Base-by-base conservation (phyloP, 2,329 filamentous ascomycete species). In the Scedosporium dehoogii region DNA sequence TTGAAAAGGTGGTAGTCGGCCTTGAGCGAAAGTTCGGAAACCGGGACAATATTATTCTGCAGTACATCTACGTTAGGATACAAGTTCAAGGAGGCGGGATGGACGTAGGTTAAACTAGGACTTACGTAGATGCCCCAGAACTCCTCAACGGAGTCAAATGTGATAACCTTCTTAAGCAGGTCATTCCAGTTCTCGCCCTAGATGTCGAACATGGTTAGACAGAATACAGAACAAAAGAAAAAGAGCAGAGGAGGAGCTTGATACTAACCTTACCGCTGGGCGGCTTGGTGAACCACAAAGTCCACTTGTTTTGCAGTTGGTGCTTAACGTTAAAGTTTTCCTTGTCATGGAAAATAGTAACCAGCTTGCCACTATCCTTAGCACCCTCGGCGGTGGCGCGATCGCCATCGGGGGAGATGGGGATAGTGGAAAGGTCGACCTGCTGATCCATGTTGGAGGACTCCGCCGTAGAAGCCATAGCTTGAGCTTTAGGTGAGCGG, bases 271-370 rank as follows among this genome's bases (percentile, higher is more conserved):
- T 97, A 79, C 92, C 92, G 74, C 88, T 96, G 53, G 93, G 90
- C 61, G 94, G 93, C 85, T 97, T 97, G 71, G 93, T 97, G 82
- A 97, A 99, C 96, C 96, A 99, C 63, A 99, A 82, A 64, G 94
- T 97, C 94, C 94, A 99, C 74, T 90, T 89, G 82, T 97, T 90
- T 84, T 96, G 92, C 65, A 99, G 84, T 68, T 92, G 93, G 76
- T 99, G 94, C 84, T 97, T 99, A 77, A 99, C 94, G 71, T 96
- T 99, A 85, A 99, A 99, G 83, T 99, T 97, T 68, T 97, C 90
- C 70, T 94, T 89, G 79, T 97, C 92, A 75, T 99, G 92, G 81
- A 99, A 99, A 69, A 99, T 93, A 57, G 94, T 99, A 70, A 96
- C 83, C 60, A 89, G 81, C 73, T 92, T 87, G 67, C 76, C 76